These are phyloP conservation scores for Carallia pectinifolia DNA, from an alignment of 345 rosid genomes.

Conservation along the genomic window DNA sequence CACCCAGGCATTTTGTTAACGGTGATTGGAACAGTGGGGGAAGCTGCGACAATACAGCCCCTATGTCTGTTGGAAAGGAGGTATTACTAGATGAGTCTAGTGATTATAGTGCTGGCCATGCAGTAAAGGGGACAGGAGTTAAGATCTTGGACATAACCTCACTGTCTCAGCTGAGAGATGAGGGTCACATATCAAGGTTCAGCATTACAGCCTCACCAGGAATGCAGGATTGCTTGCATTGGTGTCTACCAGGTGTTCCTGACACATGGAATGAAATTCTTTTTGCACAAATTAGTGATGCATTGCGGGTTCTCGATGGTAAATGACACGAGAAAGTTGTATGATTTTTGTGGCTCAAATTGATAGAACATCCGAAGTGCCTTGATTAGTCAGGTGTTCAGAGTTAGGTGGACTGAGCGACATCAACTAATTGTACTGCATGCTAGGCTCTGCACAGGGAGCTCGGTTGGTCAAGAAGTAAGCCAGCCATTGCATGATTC, in stretches of 20 bases:
- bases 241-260: constrained; percentile 55
- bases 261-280: constrained; percentile 57
- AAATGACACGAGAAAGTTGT: background rate
- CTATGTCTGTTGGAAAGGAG: constrained; percentile 75
- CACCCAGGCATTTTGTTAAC: constrained; percentile 74
- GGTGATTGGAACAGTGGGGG: constrained; percentile 94
- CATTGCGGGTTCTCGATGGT: background rate
- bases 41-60: constrained; percentile 70
- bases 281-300: constrained; percentile 25
- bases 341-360: constrained; percentile 1
- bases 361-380: background rate
- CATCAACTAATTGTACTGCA: too few species aligned
- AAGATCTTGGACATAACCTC: constrained; percentile 72
- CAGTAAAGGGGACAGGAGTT: constrained; percentile 63
- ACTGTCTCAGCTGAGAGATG: constrained; percentile 65
- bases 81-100: constrained; percentile 61
- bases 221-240: constrained; percentile 58
- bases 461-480: too few species aligned
- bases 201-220: constrained; percentile 51
- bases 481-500: too few species aligned
- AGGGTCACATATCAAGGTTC: constrained; percentile 72
- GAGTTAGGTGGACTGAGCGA: too few species aligned
- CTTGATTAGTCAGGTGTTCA: too few species aligned
- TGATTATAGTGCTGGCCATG: constrained; percentile 53
- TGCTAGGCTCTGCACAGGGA: too few species aligned